Percentiles rank a stretch among this genome's conserved stretches.
Conservation (phyloP, 345 rosid genomes). For the Populus nigra region DNA sequence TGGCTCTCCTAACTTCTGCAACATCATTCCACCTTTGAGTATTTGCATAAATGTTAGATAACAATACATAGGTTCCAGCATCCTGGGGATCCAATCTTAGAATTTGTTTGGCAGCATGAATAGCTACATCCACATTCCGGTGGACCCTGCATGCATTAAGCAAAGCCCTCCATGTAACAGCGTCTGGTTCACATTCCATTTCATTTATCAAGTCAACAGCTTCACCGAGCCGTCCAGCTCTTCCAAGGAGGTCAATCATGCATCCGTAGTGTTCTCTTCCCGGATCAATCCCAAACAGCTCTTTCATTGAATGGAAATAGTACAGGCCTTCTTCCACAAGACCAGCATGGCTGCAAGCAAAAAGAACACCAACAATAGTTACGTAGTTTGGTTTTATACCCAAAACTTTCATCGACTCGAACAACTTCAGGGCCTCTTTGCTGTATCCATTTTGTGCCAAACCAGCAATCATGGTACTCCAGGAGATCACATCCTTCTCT, state of each 20-base stretch:
- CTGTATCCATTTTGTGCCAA: constrained; percentile 72
- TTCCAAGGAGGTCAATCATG: constrained; percentile 73
- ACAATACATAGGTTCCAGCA: constrained; percentile 56
- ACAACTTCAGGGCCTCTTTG: constrained; percentile 51
- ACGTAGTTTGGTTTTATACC: constrained; percentile 56
- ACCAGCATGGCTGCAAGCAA: constrained; percentile 80
- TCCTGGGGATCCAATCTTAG: constrained; percentile 56
- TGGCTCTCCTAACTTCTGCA: constrained; percentile 41
- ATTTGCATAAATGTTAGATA: constrained; percentile 74
- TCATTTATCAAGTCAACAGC: constrained; percentile 55
- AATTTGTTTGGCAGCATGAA: constrained; percentile 55
- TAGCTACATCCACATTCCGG: constrained; percentile 48
- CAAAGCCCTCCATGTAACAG: constrained; percentile 60
- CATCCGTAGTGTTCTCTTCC: constrained; percentile 72
- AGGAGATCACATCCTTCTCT: constrained; percentile 63
- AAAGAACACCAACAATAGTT: constrained; percentile 58
- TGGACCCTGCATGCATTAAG: constrained; percentile 70
- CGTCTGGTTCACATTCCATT: constrained; percentile 62
- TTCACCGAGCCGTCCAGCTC: constrained; percentile 64
- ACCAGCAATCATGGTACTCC: constrained; percentile 83
- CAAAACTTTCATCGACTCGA: constrained; percentile 50
- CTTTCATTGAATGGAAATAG: constrained; percentile 60
- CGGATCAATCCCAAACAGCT: constrained; percentile 55
- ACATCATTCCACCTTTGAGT: constrained; percentile 63
- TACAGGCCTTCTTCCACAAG: constrained; percentile 57